phyloP scores from a whole-genome alignment of 2,329 filamentous ascomycete genomes.

The Exophiala sideris region DNA sequence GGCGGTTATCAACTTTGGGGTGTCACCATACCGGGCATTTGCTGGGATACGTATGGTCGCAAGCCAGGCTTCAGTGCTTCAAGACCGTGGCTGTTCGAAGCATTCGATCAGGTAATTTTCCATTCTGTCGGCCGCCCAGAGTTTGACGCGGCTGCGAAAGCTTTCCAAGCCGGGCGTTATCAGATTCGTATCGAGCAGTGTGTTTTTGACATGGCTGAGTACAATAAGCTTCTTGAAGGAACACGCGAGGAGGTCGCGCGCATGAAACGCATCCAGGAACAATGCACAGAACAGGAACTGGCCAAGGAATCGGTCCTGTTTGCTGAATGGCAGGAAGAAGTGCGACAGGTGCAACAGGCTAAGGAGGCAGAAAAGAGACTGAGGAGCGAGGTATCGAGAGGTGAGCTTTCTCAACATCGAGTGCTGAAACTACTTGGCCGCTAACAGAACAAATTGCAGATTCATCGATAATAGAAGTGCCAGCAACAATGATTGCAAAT shows the following conservation, averaged over 20 bases:
- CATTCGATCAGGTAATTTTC: constrained; percentile 55
- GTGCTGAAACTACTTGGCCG: constrained; percentile 27
- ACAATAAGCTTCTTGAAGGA: constrained; percentile 47
- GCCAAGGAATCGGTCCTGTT: constrained; percentile 43
- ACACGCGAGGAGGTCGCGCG: constrained; percentile 46
- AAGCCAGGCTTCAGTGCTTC: constrained; percentile 46
- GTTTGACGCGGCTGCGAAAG: constrained; percentile 46
- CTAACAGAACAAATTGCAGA: constrained; percentile 22
- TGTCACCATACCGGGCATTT: constrained; percentile 49
- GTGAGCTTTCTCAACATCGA: not conserved
- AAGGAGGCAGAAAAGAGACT: constrained; percentile 24
- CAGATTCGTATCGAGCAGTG: constrained; percentile 48
- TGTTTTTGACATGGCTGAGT: constrained; percentile 53
- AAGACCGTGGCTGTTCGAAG: constrained; percentile 53
- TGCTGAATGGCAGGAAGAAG: constrained; percentile 30
- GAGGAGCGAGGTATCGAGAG: constrained; percentile 7
- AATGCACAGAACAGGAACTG: constrained; percentile 25
- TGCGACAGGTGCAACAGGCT: too few relatives aligned
- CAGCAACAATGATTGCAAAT: constrained; percentile 47
- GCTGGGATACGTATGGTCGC: constrained; percentile 50
- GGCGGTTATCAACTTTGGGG: constrained; percentile 55
- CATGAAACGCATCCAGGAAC: constrained; percentile 43
- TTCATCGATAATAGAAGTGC: constrained; percentile 34
- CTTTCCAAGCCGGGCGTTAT: constrained; percentile 50
- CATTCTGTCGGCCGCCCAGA: constrained; percentile 49